Evolutionary conservation across 441 rosid genomes (phyloP), one percentile per base, ranked within the genome.

Genomic region (Breynia disticha): DNA sequence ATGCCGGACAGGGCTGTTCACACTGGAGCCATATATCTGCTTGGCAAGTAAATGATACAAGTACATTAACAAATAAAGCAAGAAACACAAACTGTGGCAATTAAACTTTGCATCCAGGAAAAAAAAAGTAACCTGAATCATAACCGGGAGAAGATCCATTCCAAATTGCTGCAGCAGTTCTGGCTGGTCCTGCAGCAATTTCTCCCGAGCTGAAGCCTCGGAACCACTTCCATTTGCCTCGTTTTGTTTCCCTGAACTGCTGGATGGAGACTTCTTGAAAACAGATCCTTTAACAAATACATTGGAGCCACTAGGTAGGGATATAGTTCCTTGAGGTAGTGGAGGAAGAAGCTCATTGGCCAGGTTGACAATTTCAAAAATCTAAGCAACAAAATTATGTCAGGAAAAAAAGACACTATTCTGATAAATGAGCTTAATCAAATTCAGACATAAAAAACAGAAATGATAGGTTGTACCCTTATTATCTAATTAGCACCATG

Each of bases 261-360:
- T 79, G 55, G 93, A 72, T 54, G 86, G 64, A 56, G 88, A 65
- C 67, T 84, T 95, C 73, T 77, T 84, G 44, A 75, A 67, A 65
- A 72, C 37, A 58, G 97, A 74, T 57, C 97, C 97, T 73, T 81
- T 87, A 61, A 80, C 79, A 61, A 87, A 75, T 46, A 79, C 55
- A 72, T 73, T 83, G 35, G 95, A 62, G 70, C 86, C 78, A 56
- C 77, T 66, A 70, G 98, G 99, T 55, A 95, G 90, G 52, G 98
- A 62, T 45, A 95, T 86, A 39, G 86, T 77, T 66, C 98, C 99
- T 70, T 84, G 86, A 11, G 98, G 99, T 66, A 95, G 67, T 11
- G 91, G 93, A 50, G 99, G 99, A 48, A 90, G 97, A 66, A 95
- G 98, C 79, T 95, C 99, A 71, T 95, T 95, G 66, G 97, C 97